A percentile compares a stretch with the other conserved stretches of the same genome.
These are phyloP conservation scores for Abelmoschus esculentus DNA, from an alignment of 345 rosid genomes.

Conservation along the genomic window DNA sequence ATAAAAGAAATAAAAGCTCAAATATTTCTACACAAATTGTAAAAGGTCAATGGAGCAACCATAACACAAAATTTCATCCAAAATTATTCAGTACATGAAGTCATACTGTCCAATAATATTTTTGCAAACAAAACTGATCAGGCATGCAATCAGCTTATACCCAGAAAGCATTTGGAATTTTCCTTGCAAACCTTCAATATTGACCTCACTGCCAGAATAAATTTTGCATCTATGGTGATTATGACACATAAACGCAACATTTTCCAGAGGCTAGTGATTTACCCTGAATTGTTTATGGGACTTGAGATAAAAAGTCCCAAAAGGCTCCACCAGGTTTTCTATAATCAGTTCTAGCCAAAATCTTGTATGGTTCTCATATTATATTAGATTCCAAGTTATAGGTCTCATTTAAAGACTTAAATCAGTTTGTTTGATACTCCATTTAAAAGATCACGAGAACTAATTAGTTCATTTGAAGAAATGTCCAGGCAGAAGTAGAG, in stretches of 20 bases:
- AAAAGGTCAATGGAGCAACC: not conserved
- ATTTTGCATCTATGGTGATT: not conserved
- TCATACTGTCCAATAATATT: not conserved
- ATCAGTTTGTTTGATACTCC: not conserved
- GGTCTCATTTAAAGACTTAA: not conserved
- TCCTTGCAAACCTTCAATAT: not conserved
- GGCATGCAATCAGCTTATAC: not conserved
- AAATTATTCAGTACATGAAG: not conserved
- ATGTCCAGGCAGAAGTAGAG: not conserved
- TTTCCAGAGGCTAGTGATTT: not conserved
- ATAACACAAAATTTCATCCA: not conserved
- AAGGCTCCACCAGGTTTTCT: not conserved
- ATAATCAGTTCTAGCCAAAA: not conserved
- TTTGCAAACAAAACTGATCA: not conserved
- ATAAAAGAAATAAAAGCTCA: not conserved
- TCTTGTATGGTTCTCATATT: not conserved
- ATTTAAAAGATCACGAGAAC: not conserved
- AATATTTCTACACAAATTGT: not conserved
- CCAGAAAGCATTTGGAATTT: not conserved
- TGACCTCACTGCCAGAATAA: not conserved
- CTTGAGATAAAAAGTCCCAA: not conserved
- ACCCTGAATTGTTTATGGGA: not conserved
- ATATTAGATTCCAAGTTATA: not conserved
- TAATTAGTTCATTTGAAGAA: slow-evolving; percentile 1
- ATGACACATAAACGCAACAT: not conserved